These are phyloP conservation scores for Rhizophlyctis rosea DNA, from an alignment of 192 early-diverging fungal species.

Conservation along the genomic window DNA sequence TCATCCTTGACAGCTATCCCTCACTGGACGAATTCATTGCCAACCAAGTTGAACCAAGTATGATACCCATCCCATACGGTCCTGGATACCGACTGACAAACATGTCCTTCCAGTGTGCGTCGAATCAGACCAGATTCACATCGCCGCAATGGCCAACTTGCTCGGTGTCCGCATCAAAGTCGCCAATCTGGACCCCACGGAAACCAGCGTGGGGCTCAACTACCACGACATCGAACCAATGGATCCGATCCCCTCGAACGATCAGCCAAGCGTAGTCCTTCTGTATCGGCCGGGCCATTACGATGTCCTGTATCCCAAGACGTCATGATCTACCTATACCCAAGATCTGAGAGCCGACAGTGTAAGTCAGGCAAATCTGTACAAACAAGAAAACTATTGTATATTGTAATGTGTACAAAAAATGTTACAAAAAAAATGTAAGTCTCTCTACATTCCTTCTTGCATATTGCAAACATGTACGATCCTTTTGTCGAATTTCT, in stretches of 20 bases:
- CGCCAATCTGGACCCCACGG: constrained; percentile 64
- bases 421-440: too few species aligned
- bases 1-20: constrained; percentile 48
- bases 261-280: constrained; percentile 45
- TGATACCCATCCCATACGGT: constrained; percentile 3
- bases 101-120: constrained; percentile 44
- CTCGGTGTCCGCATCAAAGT: constrained; percentile 63
- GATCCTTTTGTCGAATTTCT: constrained; percentile 3
- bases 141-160: constrained; percentile 70
- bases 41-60: constrained; percentile 48
- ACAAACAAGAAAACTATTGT: too few species aligned
- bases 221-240: constrained; percentile 72
- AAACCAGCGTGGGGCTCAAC: constrained; percentile 50
- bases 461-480: too few species aligned
- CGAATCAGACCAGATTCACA: constrained; percentile 78
- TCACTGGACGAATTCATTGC: constrained; percentile 42
- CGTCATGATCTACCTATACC: too few species aligned
- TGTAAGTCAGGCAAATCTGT: too few species aligned
- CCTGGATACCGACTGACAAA: background rate
- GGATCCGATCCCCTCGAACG: constrained; percentile 40
- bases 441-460: too few species aligned
- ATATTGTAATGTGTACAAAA: too few species aligned
- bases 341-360: too few species aligned
- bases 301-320: constrained; percentile 64
- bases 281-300: constrained; percentile 63